Base-by-base conservation (phyloP, 495 filamentous ascomycete genomes). In the Aspergillus bridgeri region DNA sequence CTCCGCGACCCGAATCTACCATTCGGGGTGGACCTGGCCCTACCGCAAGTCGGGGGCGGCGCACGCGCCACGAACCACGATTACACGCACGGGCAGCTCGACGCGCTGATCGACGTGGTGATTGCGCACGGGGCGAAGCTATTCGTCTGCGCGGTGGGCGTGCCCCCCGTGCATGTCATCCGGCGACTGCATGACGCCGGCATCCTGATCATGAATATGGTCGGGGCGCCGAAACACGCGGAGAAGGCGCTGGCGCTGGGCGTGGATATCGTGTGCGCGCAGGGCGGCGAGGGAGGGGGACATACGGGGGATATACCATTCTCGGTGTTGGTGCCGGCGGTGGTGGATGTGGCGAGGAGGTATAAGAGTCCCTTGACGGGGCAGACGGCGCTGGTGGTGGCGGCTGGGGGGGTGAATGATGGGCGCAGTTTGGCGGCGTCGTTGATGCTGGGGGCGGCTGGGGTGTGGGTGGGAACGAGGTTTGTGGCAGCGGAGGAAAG, bases 141-240 rank as follows among this genome's bases (percentile, higher is more conserved):
- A 50, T 96, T 96, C 66, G 89, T 95, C 52, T 83, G 75, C 43
- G 91, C 91, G 0, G 89, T 96, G 0, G 91, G 91, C 17, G 86
- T 95, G 3, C 91, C 91, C 13, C 89, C 90, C 0, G 73, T 75
- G 51, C 72, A 68, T 44, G 81, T 89, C 3, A 83, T 96, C 27
- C 83, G 89, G 64, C 68, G 81, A 42, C 75, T 96, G 20, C 91
- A 96, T 63, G 77, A 77, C 9, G 87, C 84, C 0, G 89, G 88
- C 1, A 86, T 96, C 27, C 66, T 93, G 48, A 77, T 95, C 21
- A 95, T 95, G 91, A 96, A 95, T 68, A 96, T 96, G 91, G 91
- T 95, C n/a, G 91, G 91, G 0, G 84, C 87, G 50, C 91, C 91
- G n/a, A 88, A 85, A 63, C 91, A 96, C 69, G 91, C 91, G 0